phyloP scores from a whole-genome alignment of 116 monocot genomes.

The Papilionanthe hybrid region DNA sequence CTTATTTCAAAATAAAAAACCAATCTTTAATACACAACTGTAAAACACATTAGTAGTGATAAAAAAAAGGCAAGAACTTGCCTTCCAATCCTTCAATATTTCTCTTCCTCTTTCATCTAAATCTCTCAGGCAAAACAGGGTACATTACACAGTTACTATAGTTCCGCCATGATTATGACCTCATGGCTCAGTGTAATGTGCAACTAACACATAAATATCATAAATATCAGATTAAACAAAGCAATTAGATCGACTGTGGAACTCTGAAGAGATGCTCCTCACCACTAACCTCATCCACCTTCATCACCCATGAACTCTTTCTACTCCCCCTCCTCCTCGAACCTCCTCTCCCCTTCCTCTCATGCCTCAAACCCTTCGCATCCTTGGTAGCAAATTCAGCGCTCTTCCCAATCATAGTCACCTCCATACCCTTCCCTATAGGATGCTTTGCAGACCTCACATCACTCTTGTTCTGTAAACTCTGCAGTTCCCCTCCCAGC shows the following conservation, averaged over 20 bases:
- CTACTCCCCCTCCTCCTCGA: background rate
- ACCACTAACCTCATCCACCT: conserved; percentile 19
- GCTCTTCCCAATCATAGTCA: conserved; percentile 41
- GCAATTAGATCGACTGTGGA: conserved; percentile 3
- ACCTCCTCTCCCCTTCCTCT: conserved; percentile 14
- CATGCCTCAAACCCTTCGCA: background rate
- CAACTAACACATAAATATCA: background rate
- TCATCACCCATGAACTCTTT: conserved; percentile 12
- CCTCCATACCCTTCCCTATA: conserved; percentile 48
- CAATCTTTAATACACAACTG: too few species aligned
- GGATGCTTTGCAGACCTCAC: conserved; percentile 36
- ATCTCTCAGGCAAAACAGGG: too few species aligned
- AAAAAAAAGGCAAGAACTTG: too few species aligned
- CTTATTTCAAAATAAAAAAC: too few species aligned
- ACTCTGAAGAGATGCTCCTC: conserved; percentile 22
- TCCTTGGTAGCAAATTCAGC: conserved; percentile 7
- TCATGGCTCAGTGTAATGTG: too few species aligned
- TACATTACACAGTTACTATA: too few species aligned
- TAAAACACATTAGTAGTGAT: too few species aligned
- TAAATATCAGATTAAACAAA: background rate
- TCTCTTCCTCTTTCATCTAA: too few species aligned
- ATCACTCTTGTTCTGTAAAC: background rate
- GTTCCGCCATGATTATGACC: too few species aligned
- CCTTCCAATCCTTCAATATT: too few species aligned
- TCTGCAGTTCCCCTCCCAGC: conserved; percentile 7